phyloP scores from a whole-genome alignment of 2,329 filamentous ascomycete species.

The Coniochaeta sp. region DNA sequence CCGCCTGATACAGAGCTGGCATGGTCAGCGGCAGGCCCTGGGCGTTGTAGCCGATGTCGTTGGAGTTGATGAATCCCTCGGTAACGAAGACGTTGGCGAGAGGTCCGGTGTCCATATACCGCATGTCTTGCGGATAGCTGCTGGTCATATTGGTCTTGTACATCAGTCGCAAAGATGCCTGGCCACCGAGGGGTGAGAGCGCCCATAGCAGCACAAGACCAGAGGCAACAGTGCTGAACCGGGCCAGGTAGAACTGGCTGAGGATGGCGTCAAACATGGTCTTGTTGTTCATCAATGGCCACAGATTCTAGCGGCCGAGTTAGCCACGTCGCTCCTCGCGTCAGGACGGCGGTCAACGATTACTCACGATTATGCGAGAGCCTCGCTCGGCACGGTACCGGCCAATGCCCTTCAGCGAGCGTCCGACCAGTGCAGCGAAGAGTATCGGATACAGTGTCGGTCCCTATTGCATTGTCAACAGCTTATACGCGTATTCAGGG shows the following conservation, averaged over 20 bases:
- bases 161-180: slow-evolving; percentile 3
- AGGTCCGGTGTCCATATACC: neutral
- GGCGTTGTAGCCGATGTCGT: neutral
- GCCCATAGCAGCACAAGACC: neutral
- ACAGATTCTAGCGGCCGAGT: neutral
- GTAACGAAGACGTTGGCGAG: neutral
- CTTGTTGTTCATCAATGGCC: slow-evolving; percentile 17
- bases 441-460: neutral
- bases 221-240: neutral
- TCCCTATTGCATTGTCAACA: neutral
- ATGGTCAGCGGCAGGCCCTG: neutral
- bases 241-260: slow-evolving; percentile 1
- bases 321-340: neutral
- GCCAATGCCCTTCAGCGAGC: slow-evolving; percentile 1
- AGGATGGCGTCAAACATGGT: slow-evolving; percentile 8
- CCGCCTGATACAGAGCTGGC: neutral
- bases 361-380: neutral
- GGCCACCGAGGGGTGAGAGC: neutral
- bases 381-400: neutral
- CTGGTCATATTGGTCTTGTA: slow-evolving; percentile 2
- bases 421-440: slow-evolving; percentile 1
- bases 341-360: neutral
- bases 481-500: too few relatives aligned
- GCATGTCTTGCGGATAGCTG: neutral
- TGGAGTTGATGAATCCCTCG: neutral